A percentile compares a stretch with the other conserved stretches of the same genome.
Conservation (phyloP, 495 filamentous ascomycete species). For the Trichoderma orchidacearum region DNA sequence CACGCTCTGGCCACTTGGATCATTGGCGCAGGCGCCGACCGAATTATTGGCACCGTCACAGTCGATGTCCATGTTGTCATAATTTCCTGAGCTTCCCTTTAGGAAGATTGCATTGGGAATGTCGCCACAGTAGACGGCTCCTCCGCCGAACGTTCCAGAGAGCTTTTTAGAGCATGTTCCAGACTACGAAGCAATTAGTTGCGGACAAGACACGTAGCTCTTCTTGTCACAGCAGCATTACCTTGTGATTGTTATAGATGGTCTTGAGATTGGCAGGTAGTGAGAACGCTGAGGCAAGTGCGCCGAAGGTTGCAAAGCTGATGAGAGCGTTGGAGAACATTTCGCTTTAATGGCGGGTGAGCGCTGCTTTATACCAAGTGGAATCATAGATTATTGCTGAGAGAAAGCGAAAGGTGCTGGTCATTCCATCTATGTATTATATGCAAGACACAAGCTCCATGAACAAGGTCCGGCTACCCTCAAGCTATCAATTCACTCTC, state of each 20-base stretch:
- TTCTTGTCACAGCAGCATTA: no score
- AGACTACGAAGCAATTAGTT: not conserved
- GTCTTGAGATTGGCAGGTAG: not conserved
- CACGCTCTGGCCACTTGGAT: conserved; percentile 33
- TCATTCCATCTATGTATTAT: no score
- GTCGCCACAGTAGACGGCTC: not conserved
- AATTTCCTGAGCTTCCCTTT: not conserved
- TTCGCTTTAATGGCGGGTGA: not conserved
- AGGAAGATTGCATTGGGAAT: not conserved
- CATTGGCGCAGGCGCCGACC: conserved; percentile 31
- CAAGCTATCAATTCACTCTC: no score
- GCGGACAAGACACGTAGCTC: no score
- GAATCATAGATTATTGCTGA: not conserved
- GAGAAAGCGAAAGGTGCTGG: not conserved
- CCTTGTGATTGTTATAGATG: not conserved
- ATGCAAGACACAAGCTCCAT: no score
- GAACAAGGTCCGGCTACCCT: no score
- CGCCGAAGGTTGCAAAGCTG: not conserved
- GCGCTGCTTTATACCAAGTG: no score
- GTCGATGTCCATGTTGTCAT: conserved; percentile 49
- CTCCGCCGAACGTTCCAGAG: not conserved
- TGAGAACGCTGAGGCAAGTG: not conserved
- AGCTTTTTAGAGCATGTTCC: not conserved
- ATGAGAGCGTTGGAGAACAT: not conserved
- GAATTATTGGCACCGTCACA: conserved; percentile 43